phyloP scores from a whole-genome alignment of 352 stramenopile species.

The Phytophthora constricta region DNA sequence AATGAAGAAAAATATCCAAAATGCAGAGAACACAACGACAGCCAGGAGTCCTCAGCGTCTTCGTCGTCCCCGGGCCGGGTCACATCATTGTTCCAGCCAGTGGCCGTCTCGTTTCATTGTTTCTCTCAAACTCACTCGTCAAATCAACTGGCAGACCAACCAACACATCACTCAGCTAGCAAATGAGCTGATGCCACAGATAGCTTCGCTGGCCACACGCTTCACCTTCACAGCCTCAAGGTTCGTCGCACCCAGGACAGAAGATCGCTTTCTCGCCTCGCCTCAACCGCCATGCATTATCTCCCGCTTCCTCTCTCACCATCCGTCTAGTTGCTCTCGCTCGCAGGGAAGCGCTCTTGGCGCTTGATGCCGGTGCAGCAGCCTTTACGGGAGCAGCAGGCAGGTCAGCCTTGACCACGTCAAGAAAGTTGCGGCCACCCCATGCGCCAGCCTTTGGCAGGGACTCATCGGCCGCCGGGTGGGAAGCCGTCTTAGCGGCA shows the following conservation, averaged over 20 bases:
- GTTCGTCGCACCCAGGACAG: conserved; percentile 16
- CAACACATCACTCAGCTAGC: conserved; percentile 21
- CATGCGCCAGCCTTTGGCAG: conserved; percentile 75
- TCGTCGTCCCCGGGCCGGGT: conserved; percentile 22
- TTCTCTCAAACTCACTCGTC: conserved; percentile 37
- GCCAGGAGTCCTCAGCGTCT: conserved; percentile 29
- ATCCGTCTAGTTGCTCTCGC: conserved; percentile 54
- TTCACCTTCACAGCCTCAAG: conserved; percentile 16
- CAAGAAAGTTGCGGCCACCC: conserved; percentile 83
- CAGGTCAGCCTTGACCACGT: conserved; percentile 85
- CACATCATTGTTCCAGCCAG: conserved; percentile 32
- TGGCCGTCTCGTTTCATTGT: conserved; percentile 38
- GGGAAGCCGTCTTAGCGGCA: conserved; percentile 26
- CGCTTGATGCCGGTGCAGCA: conserved; percentile 14
- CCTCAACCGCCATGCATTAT: conserved; percentile 25
- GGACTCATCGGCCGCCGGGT: conserved; percentile 45
- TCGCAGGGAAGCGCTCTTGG: conserved; percentile 38
- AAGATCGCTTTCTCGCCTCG: conserved; percentile 30
- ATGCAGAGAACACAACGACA: conserved; percentile 51
- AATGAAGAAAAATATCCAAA: conserved; percentile 51
- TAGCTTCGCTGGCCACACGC: conserved; percentile 6
- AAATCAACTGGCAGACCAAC: conserved; percentile 35
- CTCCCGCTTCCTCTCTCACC: conserved; percentile 22
- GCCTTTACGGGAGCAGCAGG: conserved; percentile 46
- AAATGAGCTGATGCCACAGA: conserved; percentile 16